Base-by-base conservation (phyloP, 2,329 filamentous ascomycete genomes). In the Escovopsis sp. region DNA sequence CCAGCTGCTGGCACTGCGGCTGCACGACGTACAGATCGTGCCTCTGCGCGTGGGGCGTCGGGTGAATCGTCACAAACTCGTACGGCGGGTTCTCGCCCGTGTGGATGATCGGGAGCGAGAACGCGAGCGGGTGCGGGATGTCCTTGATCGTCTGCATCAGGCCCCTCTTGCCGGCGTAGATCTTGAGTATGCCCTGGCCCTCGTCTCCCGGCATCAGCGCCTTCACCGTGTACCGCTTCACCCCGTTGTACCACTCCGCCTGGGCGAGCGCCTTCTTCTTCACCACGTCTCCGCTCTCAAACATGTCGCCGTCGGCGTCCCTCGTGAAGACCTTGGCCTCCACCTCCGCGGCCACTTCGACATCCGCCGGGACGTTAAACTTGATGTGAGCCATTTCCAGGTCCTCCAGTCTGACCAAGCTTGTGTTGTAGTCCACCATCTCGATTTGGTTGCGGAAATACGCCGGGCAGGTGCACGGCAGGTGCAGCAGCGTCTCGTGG, bases 121-220 rank as follows among this genome's bases (percentile, higher is more conserved):
- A 80, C 1, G 89, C 88, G 41, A 98, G 66, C 2, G 88, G 81
- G 56, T 98, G 89, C 7, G 91, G 88, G 42, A 95, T 95, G 57
- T 95, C 85, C 59, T 91, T 91, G 67, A 91, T 89, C 48, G 84
- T 93, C 63, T 96, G 91, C 88, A 96, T 96, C 42, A 98, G 70
- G 1, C 93, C 93, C 47, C 88, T 79, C 60, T 88, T 91, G 45
- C 93, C 91, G 11, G 88, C 89, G 59, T 95, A 98, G 31, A 98
- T 69, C 59, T 93, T 95, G 44, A 98, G 66, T 11, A 82, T 75
- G 35, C 85, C 91, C 35, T 84, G 81, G 11, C 88, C 88, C 62
- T 95, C 89, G 51, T 96, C 89, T 24, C 86, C 84, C 1, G 93
- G 89, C 1, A 98, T 68, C 13, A 96, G 66, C 1, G 86, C 91